Base-by-base conservation (phyloP, 2,329 filamentous ascomycete species). In the Westerdykella aurantiaca region DNA sequence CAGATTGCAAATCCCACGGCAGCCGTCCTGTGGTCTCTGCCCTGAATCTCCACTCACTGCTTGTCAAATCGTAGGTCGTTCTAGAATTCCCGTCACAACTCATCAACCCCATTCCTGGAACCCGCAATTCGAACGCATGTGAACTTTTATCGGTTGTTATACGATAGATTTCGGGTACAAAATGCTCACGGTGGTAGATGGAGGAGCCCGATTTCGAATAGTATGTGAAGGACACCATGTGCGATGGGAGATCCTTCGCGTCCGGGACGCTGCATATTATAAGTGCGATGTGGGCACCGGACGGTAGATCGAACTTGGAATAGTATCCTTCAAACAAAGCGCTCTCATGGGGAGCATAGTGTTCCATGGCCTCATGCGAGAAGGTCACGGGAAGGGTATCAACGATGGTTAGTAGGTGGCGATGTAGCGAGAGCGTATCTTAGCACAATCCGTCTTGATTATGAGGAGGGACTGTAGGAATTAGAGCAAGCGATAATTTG, bases 161-260 rank as follows among this genome's bases (percentile, higher is more conserved):
- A 50, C 64, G 67, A 34, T 69, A 55, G 38, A 73, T 67, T 13
- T 56, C 55, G 2, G 67, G 57, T n/a, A 70, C 61, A 56, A 70
- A 74, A 39, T 73, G 50, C 43, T 75, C 69, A 34, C 61, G 59
- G 41, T 70, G 70, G 51, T 64, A 71, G 31, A 68, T 69, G 2
- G 60, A 44, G 1, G 45, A 38, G 0, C 56, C 57, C 10, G 49
- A 43, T 11, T 59, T 43, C 0, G 72, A 72, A 22, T 74, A 70
- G 52, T 76, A 75, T 14, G 71, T 75, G 49, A 76, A 73, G 6
- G 72, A 74, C 11, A 76, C 56, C 63, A 72, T 72, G 51, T 75
- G 65, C 16, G 67, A 53, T 5, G 61, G 64, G 3, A 61, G 58
- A 25, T 63, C 56, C 10, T 44, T 42, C 4, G 71, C 72, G n/a